Evolutionary conservation across 495 filamentous ascomycete species (phyloP).

Genomic region (Xylaria acuta): DNA sequence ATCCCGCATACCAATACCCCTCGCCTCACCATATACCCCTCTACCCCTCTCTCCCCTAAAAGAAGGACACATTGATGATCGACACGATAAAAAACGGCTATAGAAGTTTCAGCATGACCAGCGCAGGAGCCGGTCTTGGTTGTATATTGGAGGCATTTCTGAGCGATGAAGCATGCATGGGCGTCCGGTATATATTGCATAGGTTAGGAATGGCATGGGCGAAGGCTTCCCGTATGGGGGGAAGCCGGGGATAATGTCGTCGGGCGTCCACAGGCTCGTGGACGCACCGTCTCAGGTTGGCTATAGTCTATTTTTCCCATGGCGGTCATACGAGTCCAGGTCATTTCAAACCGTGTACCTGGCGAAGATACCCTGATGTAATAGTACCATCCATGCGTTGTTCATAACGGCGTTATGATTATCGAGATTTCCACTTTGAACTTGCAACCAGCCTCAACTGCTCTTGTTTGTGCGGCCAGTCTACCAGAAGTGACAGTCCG

Average conservation of each 20-base stretch:
- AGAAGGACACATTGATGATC: conserved; percentile 19
- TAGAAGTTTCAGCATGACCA: conserved; percentile 21
- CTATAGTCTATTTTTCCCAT: conserved; percentile 15
- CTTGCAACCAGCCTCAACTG: background rate
- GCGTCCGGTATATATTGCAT: conserved; percentile 28
- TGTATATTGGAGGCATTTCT: conserved; percentile 22
- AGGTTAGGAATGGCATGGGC: conserved; percentile 8
- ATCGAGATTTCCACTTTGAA: background rate
- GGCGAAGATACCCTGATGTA: conserved; percentile 27
- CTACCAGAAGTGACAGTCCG: background rate
- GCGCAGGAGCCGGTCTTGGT: conserved; percentile 15
- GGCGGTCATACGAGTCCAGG: conserved; percentile 12
- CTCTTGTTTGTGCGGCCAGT: background rate
- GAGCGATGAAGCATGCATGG: conserved; percentile 23
- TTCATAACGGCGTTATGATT: conserved; percentile 5
- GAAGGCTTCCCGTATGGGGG: background rate
- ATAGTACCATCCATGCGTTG: conserved; percentile 20
- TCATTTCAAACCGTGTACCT: conserved; percentile 1
- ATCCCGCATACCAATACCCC: background rate
- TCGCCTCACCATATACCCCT: background rate
- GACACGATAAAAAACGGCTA: conserved; percentile 26
- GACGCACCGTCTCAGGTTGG: background rate
- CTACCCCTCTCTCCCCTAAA: background rate
- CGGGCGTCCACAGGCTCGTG: conserved; percentile 16
- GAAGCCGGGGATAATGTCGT: conserved; percentile 6